A percentile compares a stretch with the other conserved stretches of the same genome.
Evolutionary conservation across 2,329 filamentous ascomycete genomes (phyloP).

Genomic region (Pseudofabraea citricarpa): DNA sequence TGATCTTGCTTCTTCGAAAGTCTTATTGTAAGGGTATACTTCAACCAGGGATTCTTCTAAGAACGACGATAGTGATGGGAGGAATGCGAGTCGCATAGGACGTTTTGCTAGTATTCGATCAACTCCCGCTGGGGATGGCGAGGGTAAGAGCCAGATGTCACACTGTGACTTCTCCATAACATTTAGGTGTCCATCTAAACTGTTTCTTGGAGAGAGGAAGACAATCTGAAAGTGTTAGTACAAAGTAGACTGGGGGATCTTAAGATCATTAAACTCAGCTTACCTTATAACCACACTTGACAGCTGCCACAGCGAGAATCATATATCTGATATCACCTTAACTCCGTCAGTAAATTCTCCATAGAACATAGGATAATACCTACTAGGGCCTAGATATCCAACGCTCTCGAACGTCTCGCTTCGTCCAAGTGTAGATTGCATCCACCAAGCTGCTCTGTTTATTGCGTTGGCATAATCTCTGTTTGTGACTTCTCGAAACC

Average conservation of each 20-base stretch:
- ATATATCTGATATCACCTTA: constrained; percentile 13
- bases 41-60: constrained; percentile 11
- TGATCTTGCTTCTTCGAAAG: constrained; percentile 27
- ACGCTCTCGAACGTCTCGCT: constrained; percentile 30
- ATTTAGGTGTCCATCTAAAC: constrained; percentile 25
- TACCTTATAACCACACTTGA: constrained; percentile 31
- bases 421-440: constrained; percentile 10
- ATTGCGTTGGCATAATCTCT: constrained; percentile 16
- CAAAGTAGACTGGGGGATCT: neutral
- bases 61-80: constrained; percentile 27
- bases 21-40: constrained; percentile 27
- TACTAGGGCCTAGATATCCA: constrained; percentile 38
- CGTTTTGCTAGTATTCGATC: constrained; percentile 18
- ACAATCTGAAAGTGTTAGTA: constrained; percentile 21
- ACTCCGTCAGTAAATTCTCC: neutral
- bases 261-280: constrained; percentile 8
- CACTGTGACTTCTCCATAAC: constrained; percentile 29
- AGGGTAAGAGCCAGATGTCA: constrained; percentile 10
- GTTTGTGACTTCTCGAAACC: constrained; percentile 7
- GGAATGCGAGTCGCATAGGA: neutral
- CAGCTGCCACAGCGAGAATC: constrained; percentile 18
- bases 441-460: constrained; percentile 17
- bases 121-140: neutral
- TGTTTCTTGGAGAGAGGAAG: constrained; percentile 32
- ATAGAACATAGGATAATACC: too few relatives aligned